Evolutionary conservation across 805 yeast species (phyloP).

Genomic region (Metschnikowia reukaufii): DNA sequence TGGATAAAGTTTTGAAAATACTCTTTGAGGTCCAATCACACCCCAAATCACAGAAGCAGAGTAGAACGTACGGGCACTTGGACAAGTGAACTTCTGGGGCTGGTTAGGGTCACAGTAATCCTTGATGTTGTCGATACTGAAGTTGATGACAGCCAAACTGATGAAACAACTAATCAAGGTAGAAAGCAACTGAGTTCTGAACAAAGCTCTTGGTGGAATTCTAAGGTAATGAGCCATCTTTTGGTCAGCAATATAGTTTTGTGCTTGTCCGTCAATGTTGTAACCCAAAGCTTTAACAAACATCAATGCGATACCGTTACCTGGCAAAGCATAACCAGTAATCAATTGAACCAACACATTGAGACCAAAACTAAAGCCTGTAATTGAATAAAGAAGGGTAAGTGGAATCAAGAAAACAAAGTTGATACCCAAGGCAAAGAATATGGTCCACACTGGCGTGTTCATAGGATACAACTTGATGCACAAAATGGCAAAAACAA

Average conservation of each 20-base stretch:
- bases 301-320: conserved; percentile 50
- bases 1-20: conserved; percentile 16
- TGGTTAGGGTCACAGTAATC: conserved; percentile 34
- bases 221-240: conserved; percentile 46
- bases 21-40: conserved; percentile 33
- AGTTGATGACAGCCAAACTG: conserved; percentile 40
- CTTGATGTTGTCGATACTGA: conserved; percentile 39
- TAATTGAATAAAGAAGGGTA: conserved; percentile 35
- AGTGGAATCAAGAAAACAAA: conserved; percentile 41
- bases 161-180: conserved; percentile 42
- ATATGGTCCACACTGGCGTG: conserved; percentile 45
- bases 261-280: conserved; percentile 48
- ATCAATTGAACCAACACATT: conserved; percentile 45
- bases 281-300: conserved; percentile 48
- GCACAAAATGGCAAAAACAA: conserved; percentile 39
- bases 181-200: conserved; percentile 44
- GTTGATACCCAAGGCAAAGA: conserved; percentile 41
- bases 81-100: conserved; percentile 36
- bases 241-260: conserved; percentile 47
- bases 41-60: conserved; percentile 47
- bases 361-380: conserved; percentile 40
- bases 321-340: conserved; percentile 45
- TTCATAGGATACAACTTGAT: conserved; percentile 40
- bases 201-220: conserved; percentile 39
- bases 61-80: conserved; percentile 41